A percentile compares a stretch with the other conserved stretches of the same genome.
Conservation (phyloP, 805 yeast species). For the Pichia cabralensis region DNA sequence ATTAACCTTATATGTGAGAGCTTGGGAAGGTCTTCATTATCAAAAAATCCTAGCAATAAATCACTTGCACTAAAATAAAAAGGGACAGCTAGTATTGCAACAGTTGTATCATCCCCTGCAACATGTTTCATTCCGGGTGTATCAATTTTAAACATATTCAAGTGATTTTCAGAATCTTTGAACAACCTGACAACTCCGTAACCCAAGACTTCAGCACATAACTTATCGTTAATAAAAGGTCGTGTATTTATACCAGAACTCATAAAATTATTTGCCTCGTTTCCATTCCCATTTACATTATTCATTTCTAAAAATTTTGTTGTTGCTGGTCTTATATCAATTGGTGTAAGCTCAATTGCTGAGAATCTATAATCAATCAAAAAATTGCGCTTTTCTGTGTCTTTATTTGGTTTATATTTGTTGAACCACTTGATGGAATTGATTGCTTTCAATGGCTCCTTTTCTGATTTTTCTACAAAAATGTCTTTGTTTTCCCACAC, state of each 20-base stretch:
- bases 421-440: not conserved
- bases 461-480: not conserved
- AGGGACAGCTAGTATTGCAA: conserved; percentile 79
- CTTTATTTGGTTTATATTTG: not conserved
- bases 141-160: conserved; percentile 12
- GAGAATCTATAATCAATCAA: conserved; percentile 28
- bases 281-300: no score
- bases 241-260: no score
- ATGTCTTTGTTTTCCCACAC: conserved; percentile 3
- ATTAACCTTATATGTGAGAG: conserved; percentile 68
- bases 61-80: conserved; percentile 82
- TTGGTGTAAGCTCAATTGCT: conserved; percentile 22
- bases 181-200: conserved; percentile 64
- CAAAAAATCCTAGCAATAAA: conserved; percentile 62
- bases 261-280: no score
- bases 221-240: conserved; percentile 36
- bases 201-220: conserved; percentile 58
- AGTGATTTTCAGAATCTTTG: conserved; percentile 35
- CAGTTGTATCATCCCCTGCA: conserved; percentile 52
- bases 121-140: conserved; percentile 7
- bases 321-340: no score
- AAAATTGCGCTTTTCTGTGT: not conserved
- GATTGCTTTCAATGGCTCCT: not conserved
- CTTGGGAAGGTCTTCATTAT: conserved; percentile 42
- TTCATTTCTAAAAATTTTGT: no score